Evolutionary conservation across 306 rosid species (phyloP), one percentile per base, ranked within the genome.

Genomic region (Cucurbita pepo): DNA sequence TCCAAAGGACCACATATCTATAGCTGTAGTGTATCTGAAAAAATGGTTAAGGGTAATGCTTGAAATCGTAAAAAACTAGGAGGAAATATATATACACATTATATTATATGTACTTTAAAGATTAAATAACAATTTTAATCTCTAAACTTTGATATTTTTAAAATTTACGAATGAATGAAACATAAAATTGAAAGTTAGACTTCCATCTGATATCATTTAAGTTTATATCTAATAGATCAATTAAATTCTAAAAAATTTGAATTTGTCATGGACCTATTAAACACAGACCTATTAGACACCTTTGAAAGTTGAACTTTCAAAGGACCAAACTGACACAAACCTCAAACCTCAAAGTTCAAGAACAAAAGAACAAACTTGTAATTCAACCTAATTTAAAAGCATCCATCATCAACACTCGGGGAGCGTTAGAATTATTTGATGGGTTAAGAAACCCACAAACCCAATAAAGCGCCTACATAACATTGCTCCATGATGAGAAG

Each of bases 1-100:
- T 78, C 99, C 99, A 83, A 95, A 95, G 84, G 99, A 95, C 99
- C 99, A 95, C 99, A 95, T 95, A 83, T 95, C 99, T 59, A 95
- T 95, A 61, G 95, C 95, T n/a, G 99, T 89, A 44, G 92, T 84
- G 82, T 95, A 95, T 84, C 99, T 95, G 73, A 55, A 56, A 22
- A 77, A 51, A 55, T 50, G 77, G 85, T 86, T 81, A 89, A 85
- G 97, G 82, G 75, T 81, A 52, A 77, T 72, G 25, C 19, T 56
- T 62, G 52, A 11, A 38, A 77, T 14, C 15, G 10, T 69, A 44
- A 43, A 69, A 61, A 22, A 54, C 54, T 77, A 69, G 21, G 69
- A 74, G 40, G 30, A 37, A 37, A 25, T 37, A 60, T 19, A 22
- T 13, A 30, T 12, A 11, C 22, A 50, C 18, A 50, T 50, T 34